Evolutionary conservation across 768 basidiomycete genomes (phyloP).

Genomic region (Kwoniella dendrophila): DNA sequence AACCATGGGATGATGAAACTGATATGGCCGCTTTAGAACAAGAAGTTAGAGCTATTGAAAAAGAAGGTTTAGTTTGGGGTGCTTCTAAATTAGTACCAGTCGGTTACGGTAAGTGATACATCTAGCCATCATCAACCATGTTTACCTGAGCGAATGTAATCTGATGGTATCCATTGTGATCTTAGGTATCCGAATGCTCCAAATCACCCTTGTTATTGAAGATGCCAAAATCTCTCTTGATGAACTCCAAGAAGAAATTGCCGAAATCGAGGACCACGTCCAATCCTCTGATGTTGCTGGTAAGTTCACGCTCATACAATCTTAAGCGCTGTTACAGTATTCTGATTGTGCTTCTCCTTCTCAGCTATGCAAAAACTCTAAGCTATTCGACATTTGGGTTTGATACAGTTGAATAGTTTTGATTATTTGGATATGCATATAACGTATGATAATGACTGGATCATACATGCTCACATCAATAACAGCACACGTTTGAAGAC

Average conservation of each 20-base stretch:
- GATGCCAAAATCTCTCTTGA: slow-evolving; percentile 91
- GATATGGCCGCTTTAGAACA: slow-evolving; percentile 87
- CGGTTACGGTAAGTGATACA: slow-evolving; percentile 63
- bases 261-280: slow-evolving; percentile 63
- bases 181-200: slow-evolving; percentile 85
- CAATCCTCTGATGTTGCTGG: slow-evolving; percentile 87
- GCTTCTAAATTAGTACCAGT: slow-evolving; percentile 87
- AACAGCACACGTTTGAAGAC: no score
- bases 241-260: slow-evolving; percentile 87
- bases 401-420: background rate
- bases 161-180: slow-evolving; percentile 12
- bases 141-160: no score
- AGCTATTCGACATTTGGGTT: slow-evolving; percentile 12
- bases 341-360: slow-evolving; percentile 15
- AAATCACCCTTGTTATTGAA: slow-evolving; percentile 71
- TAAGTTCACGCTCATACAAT: slow-evolving; percentile 21
- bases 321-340: background rate
- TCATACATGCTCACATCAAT: no score
- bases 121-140: background rate
- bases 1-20: slow-evolving; percentile 99
- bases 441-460: slow-evolving; percentile 11
- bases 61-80: slow-evolving; percentile 95
- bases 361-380: slow-evolving; percentile 53
- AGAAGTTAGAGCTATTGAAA: slow-evolving; percentile 78
- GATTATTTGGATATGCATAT: slow-evolving; percentile 1